Evolutionary conservation across 2,329 filamentous ascomycete species (phyloP), one percentile per base, ranked within the genome.

Genomic region (Thelonectria olida): DNA sequence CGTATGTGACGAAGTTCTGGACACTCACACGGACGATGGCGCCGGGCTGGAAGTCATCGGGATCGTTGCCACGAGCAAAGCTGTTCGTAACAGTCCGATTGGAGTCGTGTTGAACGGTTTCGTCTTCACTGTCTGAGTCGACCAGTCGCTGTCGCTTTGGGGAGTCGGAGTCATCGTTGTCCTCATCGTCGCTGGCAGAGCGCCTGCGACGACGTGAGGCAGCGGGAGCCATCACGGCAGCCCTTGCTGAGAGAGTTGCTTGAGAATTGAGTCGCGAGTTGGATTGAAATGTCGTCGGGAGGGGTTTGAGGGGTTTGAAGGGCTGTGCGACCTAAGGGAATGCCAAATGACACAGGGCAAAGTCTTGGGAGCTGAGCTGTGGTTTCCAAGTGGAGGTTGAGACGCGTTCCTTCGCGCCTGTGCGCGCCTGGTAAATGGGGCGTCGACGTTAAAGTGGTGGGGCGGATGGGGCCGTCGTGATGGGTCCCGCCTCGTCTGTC

Each of bases 1-100:
- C 93, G 78, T 99, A 99, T 0, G 96, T 99, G 56, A 99, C 93
- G 70, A 99, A 99, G 77, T 98, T 92, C 49, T 85, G 86, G 44
- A 98, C 84, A 68, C 88, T 90, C 48, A 99, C 93, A 34, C 94
- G 88, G 49, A 97, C 89, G 68, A 99, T 96, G 9, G 96, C 90
- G 10, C 96, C 96, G 3, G 93, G 89, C 65, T 92, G 85, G 63
- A 85, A 88, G 9, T 73, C 72, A 15, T 77, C 75, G 47, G 63
- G 45, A 64, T 64, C 58, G 36, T 51, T 47, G 25, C 44, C 54
- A 39, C 62, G 65, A 9, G 61, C 44, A 27, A 45, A 47, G n/a
- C 66, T 64, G 42, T 68, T 63, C 5, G 61, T 15, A 22, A 20
- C 51, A 34, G 56, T 55, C 31, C n/a, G 60, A 45, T 7, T 57